Evolutionary conservation across 2,329 filamentous ascomycete genomes (phyloP).

Genomic region (Emmonsiellopsis sp.): DNA sequence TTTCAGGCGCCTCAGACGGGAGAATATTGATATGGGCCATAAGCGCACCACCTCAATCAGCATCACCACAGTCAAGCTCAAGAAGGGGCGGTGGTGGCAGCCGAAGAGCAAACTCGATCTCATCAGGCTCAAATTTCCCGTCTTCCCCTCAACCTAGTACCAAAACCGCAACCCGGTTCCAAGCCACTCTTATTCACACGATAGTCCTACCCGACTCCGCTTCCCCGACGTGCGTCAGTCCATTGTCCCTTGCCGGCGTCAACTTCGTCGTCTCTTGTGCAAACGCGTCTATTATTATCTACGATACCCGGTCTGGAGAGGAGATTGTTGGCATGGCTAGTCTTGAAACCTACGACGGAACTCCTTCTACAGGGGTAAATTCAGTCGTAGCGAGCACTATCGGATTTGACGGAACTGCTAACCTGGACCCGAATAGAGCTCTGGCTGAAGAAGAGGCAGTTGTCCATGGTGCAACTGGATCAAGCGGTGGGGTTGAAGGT

Average conservation of each 20-base stretch:
- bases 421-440: slow-evolving; percentile 52
- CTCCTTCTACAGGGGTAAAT: slow-evolving; percentile 74
- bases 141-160: slow-evolving; percentile 82
- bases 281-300: slow-evolving; percentile 82
- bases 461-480: slow-evolving; percentile 72
- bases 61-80: slow-evolving; percentile 65
- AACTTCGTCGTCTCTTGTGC: slow-evolving; percentile 89
- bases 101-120: slow-evolving; percentile 83
- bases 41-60: slow-evolving; percentile 76
- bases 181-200: slow-evolving; percentile 78
- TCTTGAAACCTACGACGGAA: slow-evolving; percentile 85
- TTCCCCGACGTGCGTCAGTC: slow-evolving; percentile 86
- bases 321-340: slow-evolving; percentile 90
- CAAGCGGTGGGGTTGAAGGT: slow-evolving; percentile 74
- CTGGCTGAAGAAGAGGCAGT: slow-evolving; percentile 60
- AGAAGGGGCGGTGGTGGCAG: slow-evolving; percentile 63
- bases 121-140: slow-evolving; percentile 84
- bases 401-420: slow-evolving; percentile 59
- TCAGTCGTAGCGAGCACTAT: slow-evolving; percentile 79
- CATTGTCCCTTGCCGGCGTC: slow-evolving; percentile 71
- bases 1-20: slow-evolving; percentile 83
- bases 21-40: slow-evolving; percentile 91
- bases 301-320: slow-evolving; percentile 84
- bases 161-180: slow-evolving; percentile 76
- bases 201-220: slow-evolving; percentile 61